Percentiles rank a stretch among this genome's conserved stretches.
These are phyloP conservation scores for Dacryopinax primogenitus DNA, from an alignment of 768 basidiomycete genomes.

Conservation along the genomic window DNA sequence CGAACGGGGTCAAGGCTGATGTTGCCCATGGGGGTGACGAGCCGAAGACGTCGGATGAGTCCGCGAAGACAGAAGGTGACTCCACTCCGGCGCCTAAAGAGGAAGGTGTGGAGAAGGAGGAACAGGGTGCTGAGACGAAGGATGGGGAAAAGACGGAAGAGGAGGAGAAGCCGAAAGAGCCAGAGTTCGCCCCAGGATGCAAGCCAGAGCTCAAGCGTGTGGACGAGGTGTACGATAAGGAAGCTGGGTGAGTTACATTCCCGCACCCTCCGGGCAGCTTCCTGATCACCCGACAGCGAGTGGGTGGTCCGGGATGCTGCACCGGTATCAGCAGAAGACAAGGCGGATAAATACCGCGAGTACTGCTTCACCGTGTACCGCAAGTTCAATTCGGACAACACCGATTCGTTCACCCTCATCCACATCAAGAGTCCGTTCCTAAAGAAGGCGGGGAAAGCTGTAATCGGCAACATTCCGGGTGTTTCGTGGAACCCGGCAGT, in stretches of 20 bases:
- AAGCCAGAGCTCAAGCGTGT: slow-evolving; percentile 6
- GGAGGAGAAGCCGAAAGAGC: slow-evolving; percentile 12
- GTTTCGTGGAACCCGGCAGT: slow-evolving; percentile 50
- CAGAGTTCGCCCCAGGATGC: background rate
- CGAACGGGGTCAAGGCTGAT: background rate
- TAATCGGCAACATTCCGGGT: slow-evolving; percentile 46
- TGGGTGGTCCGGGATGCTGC: slow-evolving; percentile 11
- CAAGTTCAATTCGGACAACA: slow-evolving; percentile 1
- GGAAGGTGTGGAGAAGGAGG: slow-evolving; percentile 12
- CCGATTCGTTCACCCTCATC: slow-evolving; percentile 19
- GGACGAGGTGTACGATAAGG: slow-evolving; percentile 11
- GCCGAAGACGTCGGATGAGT: background rate
- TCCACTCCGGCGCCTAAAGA: background rate
- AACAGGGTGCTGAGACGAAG: slow-evolving; percentile 9
- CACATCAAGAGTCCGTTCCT: slow-evolving; percentile 49
- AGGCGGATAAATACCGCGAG: slow-evolving; percentile 3
- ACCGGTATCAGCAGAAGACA: background rate
- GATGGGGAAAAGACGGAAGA: slow-evolving; percentile 14
- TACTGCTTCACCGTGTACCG: slow-evolving; percentile 8
- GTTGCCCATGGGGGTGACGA: background rate
- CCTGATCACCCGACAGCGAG: background rate
- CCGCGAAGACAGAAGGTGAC: background rate
- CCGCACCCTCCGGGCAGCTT: background rate
- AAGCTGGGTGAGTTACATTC: background rate
- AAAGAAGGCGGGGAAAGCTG: slow-evolving; percentile 43